These are phyloP conservation scores for Ophiostoma fasciatum DNA, from an alignment of 2,329 filamentous ascomycete genomes.

Conservation along the genomic window DNA sequence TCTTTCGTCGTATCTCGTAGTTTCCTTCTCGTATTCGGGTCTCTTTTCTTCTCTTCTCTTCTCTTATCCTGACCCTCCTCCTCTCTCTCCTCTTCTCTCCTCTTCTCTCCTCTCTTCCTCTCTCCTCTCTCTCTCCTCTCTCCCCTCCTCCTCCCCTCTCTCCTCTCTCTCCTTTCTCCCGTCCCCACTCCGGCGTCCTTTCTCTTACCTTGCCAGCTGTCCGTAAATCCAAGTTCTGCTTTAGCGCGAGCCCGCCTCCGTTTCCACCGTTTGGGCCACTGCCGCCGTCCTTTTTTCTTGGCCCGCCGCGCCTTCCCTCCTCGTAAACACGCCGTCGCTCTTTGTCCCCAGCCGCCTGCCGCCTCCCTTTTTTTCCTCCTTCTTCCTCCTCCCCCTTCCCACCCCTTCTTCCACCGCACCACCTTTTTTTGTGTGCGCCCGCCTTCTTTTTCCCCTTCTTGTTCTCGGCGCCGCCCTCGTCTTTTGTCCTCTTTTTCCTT, in stretches of 20 bases:
- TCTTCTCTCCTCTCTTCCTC: not conserved
- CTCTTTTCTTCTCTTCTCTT: too few species aligned
- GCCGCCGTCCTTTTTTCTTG: conserved; percentile 1
- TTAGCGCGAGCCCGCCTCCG: too few species aligned
- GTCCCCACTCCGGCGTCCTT: not conserved
- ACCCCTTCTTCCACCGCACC: not conserved
- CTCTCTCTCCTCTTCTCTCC: not conserved
- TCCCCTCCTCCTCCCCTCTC: not conserved
- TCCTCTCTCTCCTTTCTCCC: not conserved
- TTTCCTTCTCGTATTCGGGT: too few species aligned
- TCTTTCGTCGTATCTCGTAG: too few species aligned
- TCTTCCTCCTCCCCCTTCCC: not conserved
- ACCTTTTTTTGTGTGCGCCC: not conserved
- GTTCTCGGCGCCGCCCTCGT: not conserved
- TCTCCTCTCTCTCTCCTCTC: too few species aligned
- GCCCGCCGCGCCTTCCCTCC: too few species aligned
- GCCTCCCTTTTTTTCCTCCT: not conserved
- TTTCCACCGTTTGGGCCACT: conserved; percentile 2
- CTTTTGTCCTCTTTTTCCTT: not conserved
- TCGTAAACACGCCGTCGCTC: too few species aligned
- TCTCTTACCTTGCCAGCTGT: too few species aligned
- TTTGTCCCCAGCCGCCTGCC: too few species aligned
- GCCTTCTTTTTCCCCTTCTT: not conserved
- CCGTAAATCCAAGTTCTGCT: too few species aligned
- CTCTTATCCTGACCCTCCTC: not conserved